Percentiles rank a stretch among this genome's conserved stretches.
These are phyloP conservation scores for Datisca glomerata DNA, from an alignment of 306 rosid genomes.

Conservation along the genomic window DNA sequence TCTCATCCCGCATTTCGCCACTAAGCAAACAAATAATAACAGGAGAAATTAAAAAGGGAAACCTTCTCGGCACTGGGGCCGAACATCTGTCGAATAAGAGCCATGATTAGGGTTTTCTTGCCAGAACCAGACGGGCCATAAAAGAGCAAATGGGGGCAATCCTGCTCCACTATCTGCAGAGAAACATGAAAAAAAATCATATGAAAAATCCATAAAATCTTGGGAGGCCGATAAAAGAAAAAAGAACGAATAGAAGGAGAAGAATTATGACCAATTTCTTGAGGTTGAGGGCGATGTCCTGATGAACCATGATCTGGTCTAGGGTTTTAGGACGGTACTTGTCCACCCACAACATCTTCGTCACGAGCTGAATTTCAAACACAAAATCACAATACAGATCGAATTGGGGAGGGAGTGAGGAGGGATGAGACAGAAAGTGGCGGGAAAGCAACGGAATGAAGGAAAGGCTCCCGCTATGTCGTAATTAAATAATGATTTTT, in stretches of 20 bases:
- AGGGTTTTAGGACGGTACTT: constrained; percentile 90
- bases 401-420: no score
- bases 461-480: no score
- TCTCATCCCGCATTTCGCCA: no score
- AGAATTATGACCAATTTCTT: constrained; percentile 54
- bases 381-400: no score
- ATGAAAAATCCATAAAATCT: not conserved
- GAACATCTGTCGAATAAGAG: constrained; percentile 82
- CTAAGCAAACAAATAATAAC: no score
- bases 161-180: constrained; percentile 66
- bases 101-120: constrained; percentile 96
- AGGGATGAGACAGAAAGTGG: no score
- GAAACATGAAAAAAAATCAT: not conserved
- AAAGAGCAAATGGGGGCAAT: constrained; percentile 92
- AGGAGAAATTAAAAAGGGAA: not conserved
- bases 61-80: constrained; percentile 91
- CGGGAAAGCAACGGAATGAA: no score
- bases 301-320: constrained; percentile 57
- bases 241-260: not conserved
- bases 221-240: not conserved
- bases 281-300: constrained; percentile 68
- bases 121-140: constrained; percentile 95
- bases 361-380: no score
- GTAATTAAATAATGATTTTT: no score
- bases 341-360: constrained; percentile 88